A percentile compares a stretch with the other conserved stretches of the same genome.
phyloP scores from a whole-genome alignment of 345 rosid genomes.

The Kernera saxatilis region DNA sequence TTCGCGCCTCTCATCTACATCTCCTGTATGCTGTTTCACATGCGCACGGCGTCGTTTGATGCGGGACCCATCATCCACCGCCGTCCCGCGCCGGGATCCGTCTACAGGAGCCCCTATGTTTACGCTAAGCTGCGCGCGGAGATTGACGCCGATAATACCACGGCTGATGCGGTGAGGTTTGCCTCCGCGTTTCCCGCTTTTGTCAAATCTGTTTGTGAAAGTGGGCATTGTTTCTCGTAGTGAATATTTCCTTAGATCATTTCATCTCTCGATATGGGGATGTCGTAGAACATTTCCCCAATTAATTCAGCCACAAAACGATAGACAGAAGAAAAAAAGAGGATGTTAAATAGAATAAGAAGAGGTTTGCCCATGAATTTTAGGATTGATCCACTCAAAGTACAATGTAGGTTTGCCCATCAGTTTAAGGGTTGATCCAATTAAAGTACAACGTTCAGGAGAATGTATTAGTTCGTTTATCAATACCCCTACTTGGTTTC shows the following conservation, averaged over 20 bases:
- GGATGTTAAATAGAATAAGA: too few relatives aligned
- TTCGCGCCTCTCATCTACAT: slow-evolving; percentile 89
- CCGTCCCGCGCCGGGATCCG: slow-evolving; percentile 78
- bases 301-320: background rate
- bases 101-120: slow-evolving; percentile 83
- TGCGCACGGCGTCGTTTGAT: slow-evolving; percentile 73
- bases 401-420: background rate
- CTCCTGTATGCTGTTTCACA: slow-evolving; percentile 80
- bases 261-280: background rate
- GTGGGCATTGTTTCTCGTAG: background rate
- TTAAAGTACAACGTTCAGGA: background rate
- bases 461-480: background rate
- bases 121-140: slow-evolving; percentile 66
- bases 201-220: background rate
- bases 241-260: background rate
- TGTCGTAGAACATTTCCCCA: background rate
- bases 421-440: background rate
- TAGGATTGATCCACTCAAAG: too few relatives aligned
- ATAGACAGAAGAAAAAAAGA: too few relatives aligned
- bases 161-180: slow-evolving; percentile 79
- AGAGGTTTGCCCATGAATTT: too few relatives aligned
- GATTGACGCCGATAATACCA: slow-evolving; percentile 82
- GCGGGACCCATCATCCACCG: slow-evolving; percentile 48
- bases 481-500: background rate
- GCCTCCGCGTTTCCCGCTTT: slow-evolving; percentile 4